Evolutionary conservation across 2,329 filamentous ascomycete species (phyloP).

Genomic region (Cordyceps farinosa): DNA sequence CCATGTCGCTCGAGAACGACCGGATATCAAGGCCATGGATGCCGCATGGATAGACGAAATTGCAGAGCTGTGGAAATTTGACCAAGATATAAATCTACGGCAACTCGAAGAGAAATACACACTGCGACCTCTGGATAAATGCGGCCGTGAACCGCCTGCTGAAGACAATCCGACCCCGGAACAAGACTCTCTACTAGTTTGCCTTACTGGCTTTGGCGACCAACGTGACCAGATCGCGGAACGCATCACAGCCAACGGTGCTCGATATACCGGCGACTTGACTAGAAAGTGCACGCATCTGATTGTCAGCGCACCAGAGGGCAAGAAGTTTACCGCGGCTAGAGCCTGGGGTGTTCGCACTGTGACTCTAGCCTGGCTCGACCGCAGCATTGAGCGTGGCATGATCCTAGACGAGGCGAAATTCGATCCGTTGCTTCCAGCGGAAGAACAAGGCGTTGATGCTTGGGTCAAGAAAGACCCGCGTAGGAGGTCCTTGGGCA

Average conservation of each 20-base stretch:
- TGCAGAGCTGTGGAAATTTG: slow-evolving; percentile 74
- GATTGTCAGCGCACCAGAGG: slow-evolving; percentile 72
- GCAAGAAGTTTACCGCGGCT: slow-evolving; percentile 89
- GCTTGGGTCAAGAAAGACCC: slow-evolving; percentile 62
- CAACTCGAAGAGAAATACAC: slow-evolving; percentile 64
- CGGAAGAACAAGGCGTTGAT: slow-evolving; percentile 68
- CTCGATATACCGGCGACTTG: slow-evolving; percentile 81
- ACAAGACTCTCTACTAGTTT: slow-evolving; percentile 43
- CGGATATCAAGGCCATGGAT: slow-evolving; percentile 79
- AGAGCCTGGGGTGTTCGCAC: slow-evolving; percentile 75
- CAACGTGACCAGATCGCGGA: slow-evolving; percentile 68
- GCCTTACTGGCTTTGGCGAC: slow-evolving; percentile 57
- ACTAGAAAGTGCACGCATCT: slow-evolving; percentile 85
- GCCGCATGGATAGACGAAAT: slow-evolving; percentile 83
- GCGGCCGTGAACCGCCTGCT: slow-evolving; percentile 39
- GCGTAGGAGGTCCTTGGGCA: slow-evolving; percentile 49
- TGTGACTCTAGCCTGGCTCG: slow-evolving; percentile 80
- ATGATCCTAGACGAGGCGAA: slow-evolving; percentile 87
- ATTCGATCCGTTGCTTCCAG: slow-evolving; percentile 72
- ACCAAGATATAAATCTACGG: slow-evolving; percentile 70
- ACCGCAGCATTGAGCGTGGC: slow-evolving; percentile 75
- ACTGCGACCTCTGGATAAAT: slow-evolving; percentile 59
- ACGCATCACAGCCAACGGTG: slow-evolving; percentile 66
- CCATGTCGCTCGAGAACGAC: slow-evolving; percentile 85
- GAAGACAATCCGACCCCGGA: slow-evolving; percentile 23